Evolutionary conservation across 495 filamentous ascomycete genomes (phyloP).

Genomic region (Polyplosphaeria fusca): DNA sequence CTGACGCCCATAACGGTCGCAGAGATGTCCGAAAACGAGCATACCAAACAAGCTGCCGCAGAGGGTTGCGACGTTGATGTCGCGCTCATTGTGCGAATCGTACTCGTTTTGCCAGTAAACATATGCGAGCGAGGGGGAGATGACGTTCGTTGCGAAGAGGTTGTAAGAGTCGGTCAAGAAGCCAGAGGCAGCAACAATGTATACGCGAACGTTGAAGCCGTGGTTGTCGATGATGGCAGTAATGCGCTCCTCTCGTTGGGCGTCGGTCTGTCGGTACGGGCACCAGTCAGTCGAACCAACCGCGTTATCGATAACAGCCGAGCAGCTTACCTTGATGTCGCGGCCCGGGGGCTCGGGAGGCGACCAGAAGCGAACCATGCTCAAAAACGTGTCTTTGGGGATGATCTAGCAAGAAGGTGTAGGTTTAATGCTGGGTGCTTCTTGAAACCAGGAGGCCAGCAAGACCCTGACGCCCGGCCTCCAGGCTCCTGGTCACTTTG

Average conservation of each 20-base stretch:
- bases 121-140: slow-evolving; percentile 59
- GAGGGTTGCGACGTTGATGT: slow-evolving; percentile 61
- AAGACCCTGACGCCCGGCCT: too few relatives aligned
- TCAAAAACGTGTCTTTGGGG: too few relatives aligned
- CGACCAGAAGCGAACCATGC: too few relatives aligned
- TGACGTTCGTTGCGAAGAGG: slow-evolving; percentile 66
- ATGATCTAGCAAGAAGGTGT: too few relatives aligned
- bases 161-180: slow-evolving; percentile 70
- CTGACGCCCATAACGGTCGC: slow-evolving; percentile 60
- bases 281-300: neutral
- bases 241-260: slow-evolving; percentile 6
- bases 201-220: slow-evolving; percentile 24
- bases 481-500: too few relatives aligned
- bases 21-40: slow-evolving; percentile 60
- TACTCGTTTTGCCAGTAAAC: slow-evolving; percentile 56
- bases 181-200: slow-evolving; percentile 58
- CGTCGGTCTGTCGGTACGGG: neutral
- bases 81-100: slow-evolving; percentile 34
- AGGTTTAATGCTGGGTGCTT: too few relatives aligned
- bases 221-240: slow-evolving; percentile 17
- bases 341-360: slow-evolving; percentile 2
- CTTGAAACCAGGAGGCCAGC: too few relatives aligned
- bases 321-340: slow-evolving; percentile 8
- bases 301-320: slow-evolving; percentile 7
- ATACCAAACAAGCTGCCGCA: slow-evolving; percentile 58